phyloP scores from a whole-genome alignment of 2,329 filamentous ascomycete genomes.

The Aspergillus eucalypticola region DNA sequence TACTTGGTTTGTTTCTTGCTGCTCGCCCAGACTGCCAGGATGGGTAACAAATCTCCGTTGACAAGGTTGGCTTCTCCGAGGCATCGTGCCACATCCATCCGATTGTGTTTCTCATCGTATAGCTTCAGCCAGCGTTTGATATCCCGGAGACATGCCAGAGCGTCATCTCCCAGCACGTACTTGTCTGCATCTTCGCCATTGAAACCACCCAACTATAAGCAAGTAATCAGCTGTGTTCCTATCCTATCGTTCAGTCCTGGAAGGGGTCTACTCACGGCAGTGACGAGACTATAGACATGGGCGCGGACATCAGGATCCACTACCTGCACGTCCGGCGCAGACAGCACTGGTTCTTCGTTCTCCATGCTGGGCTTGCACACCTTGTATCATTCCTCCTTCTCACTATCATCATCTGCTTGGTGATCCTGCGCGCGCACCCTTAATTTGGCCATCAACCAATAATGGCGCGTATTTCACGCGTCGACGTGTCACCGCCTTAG shows the following conservation, averaged over 20 bases:
- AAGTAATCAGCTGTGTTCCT: not conserved
- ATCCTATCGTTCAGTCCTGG: constrained; percentile 1
- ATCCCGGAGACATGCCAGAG: constrained; percentile 86
- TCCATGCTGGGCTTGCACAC: constrained; percentile 37
- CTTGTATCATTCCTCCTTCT: not conserved
- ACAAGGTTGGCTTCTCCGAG: constrained; percentile 91
- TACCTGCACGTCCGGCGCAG: constrained; percentile 53
- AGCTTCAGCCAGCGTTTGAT: constrained; percentile 93
- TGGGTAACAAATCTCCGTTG: constrained; percentile 83
- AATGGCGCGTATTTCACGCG: constrained; percentile 30
- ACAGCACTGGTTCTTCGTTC: constrained; percentile 34
- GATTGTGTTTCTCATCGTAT: constrained; percentile 89
- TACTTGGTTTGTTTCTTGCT: constrained; percentile 70
- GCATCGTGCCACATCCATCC: constrained; percentile 91
- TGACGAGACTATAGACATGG: constrained; percentile 89
- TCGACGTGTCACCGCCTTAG: constrained; percentile 25
- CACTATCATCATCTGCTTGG: not conserved
- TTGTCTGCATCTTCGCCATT: constrained; percentile 75
- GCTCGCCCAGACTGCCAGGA: constrained; percentile 79
- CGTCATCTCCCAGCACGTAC: constrained; percentile 91
- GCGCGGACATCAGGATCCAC: constrained; percentile 92
- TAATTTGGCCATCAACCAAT: constrained; percentile 20
- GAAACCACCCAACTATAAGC: constrained; percentile 73
- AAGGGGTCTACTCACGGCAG: constrained; percentile 66
- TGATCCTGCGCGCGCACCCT: not conserved